A percentile compares a stretch with the other conserved stretches of the same genome.
These are phyloP conservation scores for Helotiales sp. DNA, from an alignment of 2,329 filamentous ascomycete species.

Conservation along the genomic window DNA sequence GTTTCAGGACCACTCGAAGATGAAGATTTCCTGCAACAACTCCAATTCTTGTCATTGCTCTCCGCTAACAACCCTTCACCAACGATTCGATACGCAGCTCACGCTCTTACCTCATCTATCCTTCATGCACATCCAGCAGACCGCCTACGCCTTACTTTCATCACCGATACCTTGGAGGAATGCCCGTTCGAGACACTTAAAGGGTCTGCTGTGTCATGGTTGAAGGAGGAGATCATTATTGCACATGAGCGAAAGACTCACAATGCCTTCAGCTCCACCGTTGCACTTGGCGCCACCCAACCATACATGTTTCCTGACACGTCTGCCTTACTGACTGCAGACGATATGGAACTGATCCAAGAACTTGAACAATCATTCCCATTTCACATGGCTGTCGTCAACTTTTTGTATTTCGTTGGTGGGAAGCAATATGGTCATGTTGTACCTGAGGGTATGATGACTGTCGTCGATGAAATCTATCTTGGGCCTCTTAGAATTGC, in stretches of 20 bases:
- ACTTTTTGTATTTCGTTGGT: constrained; percentile 60
- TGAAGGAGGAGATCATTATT: constrained; percentile 60
- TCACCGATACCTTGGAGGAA: constrained; percentile 65
- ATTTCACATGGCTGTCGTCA: constrained; percentile 60
- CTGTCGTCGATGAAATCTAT: constrained; percentile 59
- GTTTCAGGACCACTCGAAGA: constrained; percentile 36
- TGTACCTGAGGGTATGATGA: constrained; percentile 56
- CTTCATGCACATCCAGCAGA: constrained; percentile 59
- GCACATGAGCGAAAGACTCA: constrained; percentile 33
- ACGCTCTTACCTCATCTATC: constrained; percentile 37
- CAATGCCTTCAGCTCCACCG: constrained; percentile 49
- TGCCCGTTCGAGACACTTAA: constrained; percentile 63
- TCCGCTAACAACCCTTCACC: constrained; percentile 41
- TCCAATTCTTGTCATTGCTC: constrained; percentile 46
- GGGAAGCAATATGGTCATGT: constrained; percentile 46
- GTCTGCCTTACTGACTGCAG: constrained; percentile 45
- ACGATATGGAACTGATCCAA: constrained; percentile 46
- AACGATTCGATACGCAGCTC: constrained; percentile 37
- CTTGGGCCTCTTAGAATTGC: constrained; percentile 52
- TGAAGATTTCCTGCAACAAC: constrained; percentile 56
- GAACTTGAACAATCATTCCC: constrained; percentile 52
- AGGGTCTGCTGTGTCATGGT: constrained; percentile 62
- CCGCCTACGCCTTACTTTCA: constrained; percentile 57
- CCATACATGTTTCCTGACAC: constrained; percentile 61
- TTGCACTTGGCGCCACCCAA: constrained; percentile 60